Percentiles rank a stretch among this genome's conserved stretches.
Conservation (phyloP, 2,329 filamentous ascomycete species). For the Anisogramma anomala region DNA sequence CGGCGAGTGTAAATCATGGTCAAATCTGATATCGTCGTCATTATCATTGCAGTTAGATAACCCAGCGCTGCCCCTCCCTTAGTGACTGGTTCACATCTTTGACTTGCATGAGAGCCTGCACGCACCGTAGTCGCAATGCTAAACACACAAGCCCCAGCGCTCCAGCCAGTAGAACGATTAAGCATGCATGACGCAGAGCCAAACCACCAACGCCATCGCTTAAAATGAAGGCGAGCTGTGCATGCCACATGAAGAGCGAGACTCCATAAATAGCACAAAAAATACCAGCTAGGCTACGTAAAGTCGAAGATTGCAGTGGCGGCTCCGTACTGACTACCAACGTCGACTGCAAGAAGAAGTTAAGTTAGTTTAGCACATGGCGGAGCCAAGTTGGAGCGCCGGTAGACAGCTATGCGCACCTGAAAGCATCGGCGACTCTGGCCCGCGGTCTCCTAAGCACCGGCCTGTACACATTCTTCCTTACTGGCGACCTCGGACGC, state of each 20-base stretch:
- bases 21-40: too few relatives aligned
- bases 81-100: too few relatives aligned
- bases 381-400: not conserved
- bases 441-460: slow-evolving; percentile 5
- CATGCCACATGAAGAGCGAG: not conserved
- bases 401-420: not conserved
- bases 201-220: not conserved
- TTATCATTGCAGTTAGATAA: too few relatives aligned
- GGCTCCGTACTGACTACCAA: not conserved
- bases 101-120: too few relatives aligned
- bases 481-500: slow-evolving; percentile 6
- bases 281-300: not conserved
- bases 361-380: not conserved
- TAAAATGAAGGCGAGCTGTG: not conserved
- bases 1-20: too few relatives aligned
- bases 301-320: not conserved
- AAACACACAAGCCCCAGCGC: too few relatives aligned
- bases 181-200: not conserved
- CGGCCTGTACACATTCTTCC: slow-evolving; percentile 5
- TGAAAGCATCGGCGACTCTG: slow-evolving; percentile 13
- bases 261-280: too few relatives aligned
- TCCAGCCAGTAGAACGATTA: too few relatives aligned
- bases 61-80: too few relatives aligned
- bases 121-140: too few relatives aligned
- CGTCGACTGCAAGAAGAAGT: slow-evolving; percentile 1